phyloP scores from a whole-genome alignment of 495 filamentous ascomycete genomes.

The Immersiella caudata region DNA sequence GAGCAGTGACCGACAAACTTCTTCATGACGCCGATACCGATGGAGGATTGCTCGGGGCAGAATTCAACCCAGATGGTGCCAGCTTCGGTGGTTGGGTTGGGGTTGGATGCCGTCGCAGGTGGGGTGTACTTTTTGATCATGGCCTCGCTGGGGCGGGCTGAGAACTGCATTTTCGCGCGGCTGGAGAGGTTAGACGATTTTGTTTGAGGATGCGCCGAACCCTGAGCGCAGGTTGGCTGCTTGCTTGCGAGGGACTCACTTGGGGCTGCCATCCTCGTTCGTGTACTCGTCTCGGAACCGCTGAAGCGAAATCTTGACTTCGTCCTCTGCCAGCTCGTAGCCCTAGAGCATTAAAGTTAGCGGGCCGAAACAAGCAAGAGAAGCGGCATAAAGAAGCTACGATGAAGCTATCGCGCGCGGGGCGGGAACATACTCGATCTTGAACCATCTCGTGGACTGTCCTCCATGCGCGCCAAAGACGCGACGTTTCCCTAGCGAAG shows the following conservation, averaged over 20 bases:
- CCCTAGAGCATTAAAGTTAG: conserved; percentile 57
- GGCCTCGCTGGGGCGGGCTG: conserved; percentile 73
- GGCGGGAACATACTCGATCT: conserved; percentile 64
- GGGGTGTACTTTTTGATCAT: conserved; percentile 85
- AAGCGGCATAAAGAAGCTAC: background rate
- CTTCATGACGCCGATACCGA: conserved; percentile 91
- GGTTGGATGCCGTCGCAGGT: conserved; percentile 62
- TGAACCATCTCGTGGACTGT: conserved; percentile 86
- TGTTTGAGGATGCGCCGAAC: conserved; percentile 13
- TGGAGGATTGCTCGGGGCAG: conserved; percentile 64
- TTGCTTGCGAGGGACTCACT: conserved; percentile 57
- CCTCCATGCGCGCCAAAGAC: conserved; percentile 85
- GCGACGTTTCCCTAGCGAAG: conserved; percentile 64
- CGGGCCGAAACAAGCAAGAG: background rate
- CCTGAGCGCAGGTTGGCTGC: background rate
- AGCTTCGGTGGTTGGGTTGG: conserved; percentile 68
- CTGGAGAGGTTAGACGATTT: conserved; percentile 48
- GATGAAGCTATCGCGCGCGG: background rate
- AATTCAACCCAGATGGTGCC: conserved; percentile 95
- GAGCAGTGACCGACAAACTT: conserved; percentile 80
- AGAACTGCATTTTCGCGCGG: conserved; percentile 81
- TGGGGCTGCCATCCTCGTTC: conserved; percentile 67
- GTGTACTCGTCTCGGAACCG: conserved; percentile 71
- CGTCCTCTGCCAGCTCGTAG: conserved; percentile 87
- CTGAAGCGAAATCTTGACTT: conserved; percentile 78